Evolutionary conservation across 345 rosid genomes (phyloP).

Genomic region (Anacardium occidentale): DNA sequence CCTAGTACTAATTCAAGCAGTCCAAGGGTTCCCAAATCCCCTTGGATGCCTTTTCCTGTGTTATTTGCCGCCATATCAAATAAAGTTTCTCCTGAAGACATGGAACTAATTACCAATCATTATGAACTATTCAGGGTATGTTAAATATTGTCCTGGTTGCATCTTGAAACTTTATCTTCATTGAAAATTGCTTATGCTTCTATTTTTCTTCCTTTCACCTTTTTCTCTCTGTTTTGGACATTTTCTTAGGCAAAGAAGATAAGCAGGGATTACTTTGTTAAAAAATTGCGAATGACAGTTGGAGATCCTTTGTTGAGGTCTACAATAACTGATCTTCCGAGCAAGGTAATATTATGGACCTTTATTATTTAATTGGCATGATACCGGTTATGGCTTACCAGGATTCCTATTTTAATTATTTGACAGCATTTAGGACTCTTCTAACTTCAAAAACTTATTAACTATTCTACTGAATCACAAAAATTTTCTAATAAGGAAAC

Average conservation of each 20-base stretch:
- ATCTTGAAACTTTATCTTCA: background rate
- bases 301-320: constrained; percentile 75
- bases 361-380: background rate
- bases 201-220: background rate
- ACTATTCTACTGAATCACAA: background rate
- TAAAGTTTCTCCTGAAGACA: constrained; percentile 54
- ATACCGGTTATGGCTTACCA: constrained; percentile 9
- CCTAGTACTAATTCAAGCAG: constrained; percentile 59
- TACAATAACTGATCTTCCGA: constrained; percentile 66
- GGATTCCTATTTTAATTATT: background rate
- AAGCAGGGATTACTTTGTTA: constrained; percentile 64
- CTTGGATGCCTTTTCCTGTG: constrained; percentile 92
- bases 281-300: constrained; percentile 56
- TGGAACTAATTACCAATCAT: constrained; percentile 49
- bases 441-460: background rate
- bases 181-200: background rate
- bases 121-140: constrained; percentile 72
- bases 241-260: constrained; percentile 57
- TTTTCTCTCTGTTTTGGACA: background rate
- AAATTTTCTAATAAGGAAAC: background rate
- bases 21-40: constrained; percentile 67
- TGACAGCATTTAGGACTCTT: background rate
- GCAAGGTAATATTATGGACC: constrained; percentile 42
- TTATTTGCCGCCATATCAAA: constrained; percentile 78
- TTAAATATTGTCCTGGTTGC: background rate